phyloP scores from a whole-genome alignment of 164 flowering plant genomes.

The Cinnamomum chago region DNA sequence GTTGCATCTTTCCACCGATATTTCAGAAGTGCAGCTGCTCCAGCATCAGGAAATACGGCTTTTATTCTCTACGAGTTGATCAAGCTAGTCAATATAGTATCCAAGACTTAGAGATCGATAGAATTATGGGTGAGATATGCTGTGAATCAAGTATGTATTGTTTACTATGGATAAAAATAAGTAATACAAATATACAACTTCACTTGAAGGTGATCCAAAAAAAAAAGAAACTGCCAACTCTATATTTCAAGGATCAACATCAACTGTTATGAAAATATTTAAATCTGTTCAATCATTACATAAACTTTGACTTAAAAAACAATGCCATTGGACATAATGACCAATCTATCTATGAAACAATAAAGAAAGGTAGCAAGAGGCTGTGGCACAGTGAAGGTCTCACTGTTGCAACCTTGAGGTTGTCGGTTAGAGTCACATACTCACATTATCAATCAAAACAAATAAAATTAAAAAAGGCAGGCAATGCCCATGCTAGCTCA shows the following conservation, averaged over 20 bases:
- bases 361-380: too few relatives aligned
- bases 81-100: neutral
- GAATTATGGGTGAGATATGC: neutral
- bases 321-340: too few relatives aligned
- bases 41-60: constrained; percentile 98
- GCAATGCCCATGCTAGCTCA: too few relatives aligned
- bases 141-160: neutral
- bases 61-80: constrained; percentile 51
- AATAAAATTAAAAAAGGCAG: too few relatives aligned
- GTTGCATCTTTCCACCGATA: constrained; percentile 88
- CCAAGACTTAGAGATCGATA: neutral
- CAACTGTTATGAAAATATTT: too few relatives aligned
- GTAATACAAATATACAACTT: neutral
- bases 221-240: neutral
- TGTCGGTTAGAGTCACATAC: too few relatives aligned
- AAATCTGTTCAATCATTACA: too few relatives aligned
- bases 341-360: too few relatives aligned
- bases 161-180: neutral
- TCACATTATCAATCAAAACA: too few relatives aligned
- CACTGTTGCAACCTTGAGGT: too few relatives aligned
- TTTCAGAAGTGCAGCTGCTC: constrained; percentile 93
- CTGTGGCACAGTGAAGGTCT: too few relatives aligned
- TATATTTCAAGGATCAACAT: neutral
- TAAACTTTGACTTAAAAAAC: too few relatives aligned
- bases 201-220: neutral